phyloP scores from a whole-genome alignment of 305 asterid genomes.

The Fraxinus greggii region DNA sequence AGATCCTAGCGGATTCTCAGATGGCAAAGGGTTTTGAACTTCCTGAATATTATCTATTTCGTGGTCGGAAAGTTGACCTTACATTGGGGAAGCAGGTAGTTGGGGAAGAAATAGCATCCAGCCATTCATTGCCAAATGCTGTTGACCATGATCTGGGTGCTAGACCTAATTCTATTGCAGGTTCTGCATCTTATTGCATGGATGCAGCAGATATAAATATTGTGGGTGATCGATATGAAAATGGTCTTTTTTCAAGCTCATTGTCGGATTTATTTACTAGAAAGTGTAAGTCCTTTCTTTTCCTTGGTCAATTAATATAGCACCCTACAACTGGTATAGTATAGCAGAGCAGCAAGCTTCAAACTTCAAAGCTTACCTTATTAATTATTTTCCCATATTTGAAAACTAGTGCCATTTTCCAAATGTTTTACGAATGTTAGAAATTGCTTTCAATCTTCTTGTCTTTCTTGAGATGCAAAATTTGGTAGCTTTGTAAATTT shows the following conservation, averaged over 20 bases:
- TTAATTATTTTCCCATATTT: conserved; percentile 6
- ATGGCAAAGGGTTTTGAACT: background rate
- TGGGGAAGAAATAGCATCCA: background rate
- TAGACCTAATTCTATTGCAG: background rate
- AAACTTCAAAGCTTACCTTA: background rate
- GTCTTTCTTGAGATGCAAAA: background rate
- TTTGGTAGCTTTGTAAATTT: background rate
- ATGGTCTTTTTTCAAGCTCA: background rate
- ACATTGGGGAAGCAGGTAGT: background rate
- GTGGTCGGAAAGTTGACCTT: background rate
- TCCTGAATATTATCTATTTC: background rate
- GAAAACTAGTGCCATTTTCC: conserved; percentile 5
- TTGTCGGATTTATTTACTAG: conserved; percentile 65
- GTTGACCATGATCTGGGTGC: background rate
- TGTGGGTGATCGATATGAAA: background rate
- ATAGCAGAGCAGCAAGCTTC: background rate
- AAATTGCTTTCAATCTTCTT: background rate
- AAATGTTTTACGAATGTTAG: background rate
- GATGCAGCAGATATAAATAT: background rate
- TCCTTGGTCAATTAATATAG: background rate
- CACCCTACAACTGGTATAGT: background rate
- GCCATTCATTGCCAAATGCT: background rate
- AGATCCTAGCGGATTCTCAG: background rate
- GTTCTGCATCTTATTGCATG: background rate
- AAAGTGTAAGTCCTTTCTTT: conserved; percentile 56